These are phyloP conservation scores for Evernia prunastri DNA, from an alignment of 495 filamentous ascomycete species.

Conservation along the genomic window DNA sequence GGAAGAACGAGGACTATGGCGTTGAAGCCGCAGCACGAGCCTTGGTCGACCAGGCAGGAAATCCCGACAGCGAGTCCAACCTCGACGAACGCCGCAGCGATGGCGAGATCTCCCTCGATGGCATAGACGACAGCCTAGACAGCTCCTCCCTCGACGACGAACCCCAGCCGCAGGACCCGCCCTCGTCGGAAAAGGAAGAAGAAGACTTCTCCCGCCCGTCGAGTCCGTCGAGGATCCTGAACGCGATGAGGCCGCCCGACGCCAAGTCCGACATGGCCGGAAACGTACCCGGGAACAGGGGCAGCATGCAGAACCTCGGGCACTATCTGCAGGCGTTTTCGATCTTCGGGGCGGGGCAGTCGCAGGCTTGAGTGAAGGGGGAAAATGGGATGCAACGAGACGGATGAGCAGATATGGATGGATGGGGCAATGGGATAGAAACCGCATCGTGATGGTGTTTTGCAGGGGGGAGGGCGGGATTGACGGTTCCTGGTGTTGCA, in stretches of 20 bases:
- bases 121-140: slow-evolving; percentile 3
- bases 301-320: slow-evolving; percentile 18
- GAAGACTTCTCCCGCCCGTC: background rate
- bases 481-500: background rate
- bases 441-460: background rate
- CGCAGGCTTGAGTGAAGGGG: slow-evolving; percentile 2
- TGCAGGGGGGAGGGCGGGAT: too few species aligned
- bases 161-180: background rate
- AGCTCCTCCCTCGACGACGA: slow-evolving; percentile 2
- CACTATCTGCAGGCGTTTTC: slow-evolving; percentile 20
- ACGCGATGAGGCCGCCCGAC: slow-evolving; percentile 9
- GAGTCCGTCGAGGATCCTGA: background rate
- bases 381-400: background rate
- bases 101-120: background rate
- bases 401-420: background rate
- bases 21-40: background rate
- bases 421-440: background rate
- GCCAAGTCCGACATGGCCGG: slow-evolving; percentile 4
- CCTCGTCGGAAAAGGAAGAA: background rate
- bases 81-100: background rate
- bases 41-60: background rate
- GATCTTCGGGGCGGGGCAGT: slow-evolving; percentile 11
- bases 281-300: background rate
- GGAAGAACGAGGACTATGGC: slow-evolving; percentile 5
- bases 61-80: background rate